Percentiles rank a stretch among this genome's conserved stretches.
Conservation (phyloP, 2,329 filamentous ascomycete genomes). For the Pezicula neosporulosa region DNA sequence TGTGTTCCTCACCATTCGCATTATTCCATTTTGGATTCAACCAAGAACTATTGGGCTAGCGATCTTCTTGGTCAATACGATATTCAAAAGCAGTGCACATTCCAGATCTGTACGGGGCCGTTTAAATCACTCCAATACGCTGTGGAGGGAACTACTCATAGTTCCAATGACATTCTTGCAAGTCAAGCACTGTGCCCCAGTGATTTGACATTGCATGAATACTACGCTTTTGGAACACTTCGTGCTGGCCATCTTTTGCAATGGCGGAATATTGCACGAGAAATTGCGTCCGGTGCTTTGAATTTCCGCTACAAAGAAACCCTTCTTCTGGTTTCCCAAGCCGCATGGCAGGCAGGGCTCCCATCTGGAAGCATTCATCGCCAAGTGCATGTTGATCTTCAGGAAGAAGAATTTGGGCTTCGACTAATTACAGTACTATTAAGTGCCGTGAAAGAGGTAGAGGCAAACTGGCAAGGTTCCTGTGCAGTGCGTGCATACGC, state of each 20-base stretch:
- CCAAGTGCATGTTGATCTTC: slow-evolving; percentile 32
- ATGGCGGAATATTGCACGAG: slow-evolving; percentile 52
- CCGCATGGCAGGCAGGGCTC: slow-evolving; percentile 42
- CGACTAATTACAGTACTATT: slow-evolving; percentile 31
- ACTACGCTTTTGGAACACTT: slow-evolving; percentile 46
- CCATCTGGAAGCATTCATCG: slow-evolving; percentile 18
- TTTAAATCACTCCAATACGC: slow-evolving; percentile 19
- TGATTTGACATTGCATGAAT: slow-evolving; percentile 49
- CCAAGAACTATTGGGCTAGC: slow-evolving; percentile 7
- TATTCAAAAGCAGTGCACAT: slow-evolving; percentile 35
- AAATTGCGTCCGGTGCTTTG: slow-evolving; percentile 44
- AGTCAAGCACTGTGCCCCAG: slow-evolving; percentile 43
- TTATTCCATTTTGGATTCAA: slow-evolving; percentile 35
- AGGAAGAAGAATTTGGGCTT: slow-evolving; percentile 29
- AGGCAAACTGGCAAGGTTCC: slow-evolving; percentile 49
- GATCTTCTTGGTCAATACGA: slow-evolving; percentile 10
- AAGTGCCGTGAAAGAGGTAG: slow-evolving; percentile 29
- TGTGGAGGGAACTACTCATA: slow-evolving; percentile 15
- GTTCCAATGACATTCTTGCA: slow-evolving; percentile 50
- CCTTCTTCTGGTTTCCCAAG: slow-evolving; percentile 44
- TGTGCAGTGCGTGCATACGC: slow-evolving; percentile 36
- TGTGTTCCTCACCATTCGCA: no score
- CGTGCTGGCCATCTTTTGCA: slow-evolving; percentile 45
- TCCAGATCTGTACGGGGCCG: slow-evolving; percentile 30
- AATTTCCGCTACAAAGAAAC: slow-evolving; percentile 49